Percentiles rank a stretch among this genome's conserved stretches.
These are phyloP conservation scores for Zygosaccharomyces sapae DNA, from an alignment of 1,139 yeast species.

Conservation along the genomic window DNA sequence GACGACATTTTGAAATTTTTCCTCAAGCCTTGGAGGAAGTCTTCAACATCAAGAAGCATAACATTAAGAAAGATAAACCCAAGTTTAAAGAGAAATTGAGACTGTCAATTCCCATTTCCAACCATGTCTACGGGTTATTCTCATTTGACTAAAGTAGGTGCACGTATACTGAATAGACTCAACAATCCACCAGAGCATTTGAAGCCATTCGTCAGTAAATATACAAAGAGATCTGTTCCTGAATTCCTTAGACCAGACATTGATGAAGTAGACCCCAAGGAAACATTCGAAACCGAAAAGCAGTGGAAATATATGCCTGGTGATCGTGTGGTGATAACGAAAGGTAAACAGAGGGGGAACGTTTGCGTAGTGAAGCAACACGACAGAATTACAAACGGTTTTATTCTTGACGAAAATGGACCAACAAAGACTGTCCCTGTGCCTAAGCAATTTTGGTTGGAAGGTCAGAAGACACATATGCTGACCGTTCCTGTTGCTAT, in stretches of 20 bases:
- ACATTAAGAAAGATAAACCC: no score
- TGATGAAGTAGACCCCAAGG: conserved; percentile 38
- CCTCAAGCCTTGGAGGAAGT: background rate
- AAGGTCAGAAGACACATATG: conserved; percentile 68
- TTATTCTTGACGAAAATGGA: conserved; percentile 53
- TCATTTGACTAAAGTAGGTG: conserved; percentile 32
- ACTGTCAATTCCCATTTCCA: background rate
- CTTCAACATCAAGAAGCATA: background rate
- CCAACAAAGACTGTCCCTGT: conserved; percentile 50
- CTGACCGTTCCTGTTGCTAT: conserved; percentile 54
- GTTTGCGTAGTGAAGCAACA: conserved; percentile 55
- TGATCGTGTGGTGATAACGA: conserved; percentile 60
- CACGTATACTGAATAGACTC: conserved; percentile 26
- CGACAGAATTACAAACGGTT: conserved; percentile 47
- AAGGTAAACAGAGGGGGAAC: conserved; percentile 69
- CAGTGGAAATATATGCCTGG: conserved; percentile 57
- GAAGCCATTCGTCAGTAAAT: conserved; percentile 29
- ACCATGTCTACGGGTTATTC: conserved; percentile 19
- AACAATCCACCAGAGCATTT: conserved; percentile 30
- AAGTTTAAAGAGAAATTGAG: background rate
- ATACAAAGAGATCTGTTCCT: conserved; percentile 34
- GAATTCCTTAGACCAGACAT: conserved; percentile 36
- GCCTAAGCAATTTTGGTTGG: conserved; percentile 72
- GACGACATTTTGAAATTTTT: background rate
- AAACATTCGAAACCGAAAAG: conserved; percentile 38